These are phyloP conservation scores for Diaporthe sp. DNA, from an alignment of 2,329 filamentous ascomycete species.

Conservation along the genomic window DNA sequence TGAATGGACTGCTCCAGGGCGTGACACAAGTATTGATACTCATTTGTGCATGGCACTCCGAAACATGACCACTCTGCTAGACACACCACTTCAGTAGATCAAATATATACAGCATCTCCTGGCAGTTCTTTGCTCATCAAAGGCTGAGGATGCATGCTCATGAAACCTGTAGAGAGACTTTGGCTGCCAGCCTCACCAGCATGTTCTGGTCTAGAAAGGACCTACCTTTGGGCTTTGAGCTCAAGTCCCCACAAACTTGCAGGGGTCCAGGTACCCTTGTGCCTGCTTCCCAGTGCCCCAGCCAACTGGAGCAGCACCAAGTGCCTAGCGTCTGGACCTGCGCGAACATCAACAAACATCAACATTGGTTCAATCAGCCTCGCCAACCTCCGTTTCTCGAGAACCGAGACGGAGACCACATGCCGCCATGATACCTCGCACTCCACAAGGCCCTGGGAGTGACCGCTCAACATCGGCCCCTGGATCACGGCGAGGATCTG, in stretches of 20 bases:
- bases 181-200: background rate
- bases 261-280: background rate
- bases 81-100: background rate
- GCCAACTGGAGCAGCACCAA: conserved; percentile 11
- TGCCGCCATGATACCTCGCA: conserved; percentile 40
- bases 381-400: background rate
- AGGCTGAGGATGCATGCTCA: background rate
- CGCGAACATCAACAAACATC: conserved; percentile 27
- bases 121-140: background rate
- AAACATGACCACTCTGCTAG: background rate
- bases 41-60: background rate
- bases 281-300: conserved; percentile 12
- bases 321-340: background rate
- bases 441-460: conserved; percentile 44
- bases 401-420: background rate
- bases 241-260: conserved; percentile 19
- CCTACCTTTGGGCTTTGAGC: background rate
- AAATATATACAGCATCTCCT: too few relatives aligned
- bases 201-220: background rate
- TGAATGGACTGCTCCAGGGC: background rate
- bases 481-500: conserved; percentile 43
- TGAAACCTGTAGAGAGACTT: background rate
- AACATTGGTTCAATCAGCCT: conserved; percentile 13
- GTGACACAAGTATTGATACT: background rate
- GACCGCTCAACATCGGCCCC: conserved; percentile 41